Evolutionary conservation across 2,329 filamentous ascomycete genomes (phyloP).

Genomic region (Trichoderma lentiforme): DNA sequence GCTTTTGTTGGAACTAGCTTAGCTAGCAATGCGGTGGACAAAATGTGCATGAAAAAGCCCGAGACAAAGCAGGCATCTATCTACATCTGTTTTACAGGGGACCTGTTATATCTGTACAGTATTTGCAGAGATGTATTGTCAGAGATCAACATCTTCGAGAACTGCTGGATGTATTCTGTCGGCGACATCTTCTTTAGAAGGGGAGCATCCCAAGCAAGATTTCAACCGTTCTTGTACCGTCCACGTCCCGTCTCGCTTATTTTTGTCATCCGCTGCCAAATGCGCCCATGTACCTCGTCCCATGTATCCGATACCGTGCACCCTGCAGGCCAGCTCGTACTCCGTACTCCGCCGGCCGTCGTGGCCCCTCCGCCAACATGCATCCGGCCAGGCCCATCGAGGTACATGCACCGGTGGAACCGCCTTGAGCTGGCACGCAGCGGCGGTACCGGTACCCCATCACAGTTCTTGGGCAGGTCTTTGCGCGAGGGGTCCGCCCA

Average conservation of each 20-base stretch:
- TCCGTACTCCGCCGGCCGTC: background rate
- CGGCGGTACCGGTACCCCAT: constrained; percentile 8
- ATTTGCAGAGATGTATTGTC: no score
- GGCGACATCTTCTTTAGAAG: background rate
- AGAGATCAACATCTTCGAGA: no score
- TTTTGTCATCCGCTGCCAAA: background rate
- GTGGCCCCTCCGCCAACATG: background rate
- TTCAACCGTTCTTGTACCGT: background rate
- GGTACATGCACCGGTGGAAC: constrained; percentile 1
- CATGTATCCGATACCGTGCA: background rate
- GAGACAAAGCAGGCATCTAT: background rate
- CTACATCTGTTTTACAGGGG: background rate
- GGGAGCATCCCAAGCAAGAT: background rate
- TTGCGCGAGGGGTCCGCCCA: background rate
- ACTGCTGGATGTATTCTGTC: background rate
- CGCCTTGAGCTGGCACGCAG: constrained; percentile 1
- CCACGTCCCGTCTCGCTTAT: background rate
- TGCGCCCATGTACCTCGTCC: background rate
- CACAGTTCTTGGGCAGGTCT: background rate
- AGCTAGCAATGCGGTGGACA: background rate
- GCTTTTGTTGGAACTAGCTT: background rate
- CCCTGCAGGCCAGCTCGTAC: constrained; percentile 6
- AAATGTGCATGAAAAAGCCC: background rate
- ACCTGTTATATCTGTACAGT: no score
- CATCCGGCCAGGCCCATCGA: background rate